phyloP scores from a whole-genome alignment of 169 alveolate genomes.

The Plasmodium vivax region DNA sequence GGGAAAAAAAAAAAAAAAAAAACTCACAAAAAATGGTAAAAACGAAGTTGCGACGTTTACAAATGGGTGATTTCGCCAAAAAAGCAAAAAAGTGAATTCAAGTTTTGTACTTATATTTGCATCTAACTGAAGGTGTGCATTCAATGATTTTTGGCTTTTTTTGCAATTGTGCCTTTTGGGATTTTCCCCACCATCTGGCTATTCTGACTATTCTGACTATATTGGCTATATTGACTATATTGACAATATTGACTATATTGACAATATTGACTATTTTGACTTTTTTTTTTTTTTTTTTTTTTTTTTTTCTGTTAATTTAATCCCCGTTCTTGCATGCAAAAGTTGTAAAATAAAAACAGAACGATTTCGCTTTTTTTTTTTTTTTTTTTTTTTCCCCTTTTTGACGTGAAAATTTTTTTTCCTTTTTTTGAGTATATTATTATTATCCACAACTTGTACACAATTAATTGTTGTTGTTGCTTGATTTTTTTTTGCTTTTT shows the following conservation, averaged over 20 bases:
- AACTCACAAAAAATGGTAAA: not conserved
- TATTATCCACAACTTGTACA: not conserved
- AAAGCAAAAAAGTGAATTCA: not conserved
- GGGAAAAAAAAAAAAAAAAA: constrained; percentile 8
- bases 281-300: constrained; percentile 1
- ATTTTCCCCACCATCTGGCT: not conserved
- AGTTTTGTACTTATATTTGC: not conserved
- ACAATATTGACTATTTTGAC: no score
- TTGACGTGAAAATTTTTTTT: not conserved
- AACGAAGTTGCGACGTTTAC: not conserved
- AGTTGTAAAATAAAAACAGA: constrained; percentile 27
- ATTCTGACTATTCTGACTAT: no score
- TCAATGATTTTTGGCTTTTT: constrained; percentile 13
- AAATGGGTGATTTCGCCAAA: not conserved
- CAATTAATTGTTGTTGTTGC: not conserved
- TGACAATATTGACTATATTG: no score
- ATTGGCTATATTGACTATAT: no score
- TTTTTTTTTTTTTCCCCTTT: constrained; percentile 23
- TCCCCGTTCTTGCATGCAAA: constrained; percentile 23
- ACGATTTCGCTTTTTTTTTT: constrained; percentile 11
- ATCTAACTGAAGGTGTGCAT: not conserved
- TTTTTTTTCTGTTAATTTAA: not conserved
- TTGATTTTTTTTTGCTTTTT: not conserved
- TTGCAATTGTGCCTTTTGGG: not conserved
- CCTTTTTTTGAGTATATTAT: not conserved